Conservation (phyloP, 768 basidiomycete genomes). For the Mrakia frigida region DNA sequence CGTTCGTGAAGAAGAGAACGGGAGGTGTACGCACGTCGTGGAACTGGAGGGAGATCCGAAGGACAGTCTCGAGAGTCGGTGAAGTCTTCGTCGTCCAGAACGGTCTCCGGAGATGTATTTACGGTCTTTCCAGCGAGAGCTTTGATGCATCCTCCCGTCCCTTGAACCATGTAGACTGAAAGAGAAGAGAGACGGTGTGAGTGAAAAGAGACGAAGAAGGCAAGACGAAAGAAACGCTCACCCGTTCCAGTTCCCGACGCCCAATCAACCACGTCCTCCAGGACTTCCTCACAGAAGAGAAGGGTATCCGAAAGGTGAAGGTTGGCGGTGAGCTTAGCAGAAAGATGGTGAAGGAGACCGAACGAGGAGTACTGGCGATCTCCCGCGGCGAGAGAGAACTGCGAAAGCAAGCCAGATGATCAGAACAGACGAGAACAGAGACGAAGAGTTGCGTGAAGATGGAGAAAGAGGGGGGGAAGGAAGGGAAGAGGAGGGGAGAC, state of each 20-base stretch:
- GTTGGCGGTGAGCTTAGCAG: not conserved
- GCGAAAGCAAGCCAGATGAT: constrained; percentile 49
- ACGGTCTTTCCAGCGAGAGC: constrained; percentile 60
- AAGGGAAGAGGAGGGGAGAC: no score
- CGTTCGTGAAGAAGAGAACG: not conserved
- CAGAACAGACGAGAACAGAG: no score
- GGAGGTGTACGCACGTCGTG: not conserved
- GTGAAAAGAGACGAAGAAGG: constrained; percentile 46
- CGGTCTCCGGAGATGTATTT: constrained; percentile 51
- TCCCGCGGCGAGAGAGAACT: constrained; percentile 19
- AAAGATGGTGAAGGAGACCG: constrained; percentile 54
- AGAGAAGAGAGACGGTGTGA: no score
- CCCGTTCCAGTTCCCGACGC: constrained; percentile 54
- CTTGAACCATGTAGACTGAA: constrained; percentile 15
- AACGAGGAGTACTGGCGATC: constrained; percentile 60
- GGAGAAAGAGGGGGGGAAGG: no score
- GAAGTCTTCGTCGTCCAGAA: constrained; percentile 60
- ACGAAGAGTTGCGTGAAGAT: no score
- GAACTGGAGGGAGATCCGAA: not conserved
- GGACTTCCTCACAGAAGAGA: constrained; percentile 30
- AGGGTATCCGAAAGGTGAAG: constrained; percentile 20
- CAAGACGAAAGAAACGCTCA: no score
- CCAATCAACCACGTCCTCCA: constrained; percentile 43
- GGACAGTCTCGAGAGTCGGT: constrained; percentile 48
- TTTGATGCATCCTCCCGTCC: constrained; percentile 49